Percentiles rank a stretch among this genome's conserved stretches.
Evolutionary conservation across 495 filamentous ascomycete genomes (phyloP).

Genomic region (Penicillium egyptiacum): DNA sequence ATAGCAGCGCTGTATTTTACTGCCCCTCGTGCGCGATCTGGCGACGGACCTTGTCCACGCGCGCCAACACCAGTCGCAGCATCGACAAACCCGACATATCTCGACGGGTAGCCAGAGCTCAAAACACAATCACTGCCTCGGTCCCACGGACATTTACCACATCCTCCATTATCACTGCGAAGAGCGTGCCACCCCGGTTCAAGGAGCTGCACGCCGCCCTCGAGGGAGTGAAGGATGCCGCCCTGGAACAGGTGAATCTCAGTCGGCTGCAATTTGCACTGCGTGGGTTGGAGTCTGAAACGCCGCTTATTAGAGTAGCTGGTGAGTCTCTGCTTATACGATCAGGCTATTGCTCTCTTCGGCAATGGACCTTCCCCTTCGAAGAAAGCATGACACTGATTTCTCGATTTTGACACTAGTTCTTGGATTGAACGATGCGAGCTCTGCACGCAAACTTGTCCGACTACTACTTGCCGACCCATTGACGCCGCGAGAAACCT

Average conservation of each 20-base stretch:
- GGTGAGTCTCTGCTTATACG: constrained; percentile 34
- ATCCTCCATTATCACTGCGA: constrained; percentile 32
- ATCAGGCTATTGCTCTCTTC: not conserved
- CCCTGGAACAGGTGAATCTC: constrained; percentile 66
- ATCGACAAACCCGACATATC: constrained; percentile 12
- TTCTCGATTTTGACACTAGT: constrained; percentile 34
- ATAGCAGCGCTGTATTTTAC: constrained; percentile 29
- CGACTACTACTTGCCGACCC: constrained; percentile 77
- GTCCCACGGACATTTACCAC: constrained; percentile 21
- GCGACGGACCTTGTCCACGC: constrained; percentile 36
- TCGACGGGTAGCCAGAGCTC: constrained; percentile 11
- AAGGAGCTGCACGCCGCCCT: constrained; percentile 62
- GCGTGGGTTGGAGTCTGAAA: constrained; percentile 67
- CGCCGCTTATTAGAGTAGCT: constrained; percentile 69
- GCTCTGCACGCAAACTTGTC: constrained; percentile 59
- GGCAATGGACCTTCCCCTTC: not conserved
- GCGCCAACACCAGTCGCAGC: constrained; percentile 19
- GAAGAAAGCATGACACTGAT: constrained; percentile 6
- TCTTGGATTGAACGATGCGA: constrained; percentile 50
- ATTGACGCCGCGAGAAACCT: constrained; percentile 58
- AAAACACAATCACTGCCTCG: constrained; percentile 3
- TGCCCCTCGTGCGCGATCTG: constrained; percentile 44
- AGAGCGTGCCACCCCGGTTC: constrained; percentile 39
- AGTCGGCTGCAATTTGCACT: constrained; percentile 78
- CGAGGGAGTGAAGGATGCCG: constrained; percentile 58